Evolutionary conservation across 2,329 filamentous ascomycete genomes (phyloP).

Genomic region (Apiospora phragmitis): DNA sequence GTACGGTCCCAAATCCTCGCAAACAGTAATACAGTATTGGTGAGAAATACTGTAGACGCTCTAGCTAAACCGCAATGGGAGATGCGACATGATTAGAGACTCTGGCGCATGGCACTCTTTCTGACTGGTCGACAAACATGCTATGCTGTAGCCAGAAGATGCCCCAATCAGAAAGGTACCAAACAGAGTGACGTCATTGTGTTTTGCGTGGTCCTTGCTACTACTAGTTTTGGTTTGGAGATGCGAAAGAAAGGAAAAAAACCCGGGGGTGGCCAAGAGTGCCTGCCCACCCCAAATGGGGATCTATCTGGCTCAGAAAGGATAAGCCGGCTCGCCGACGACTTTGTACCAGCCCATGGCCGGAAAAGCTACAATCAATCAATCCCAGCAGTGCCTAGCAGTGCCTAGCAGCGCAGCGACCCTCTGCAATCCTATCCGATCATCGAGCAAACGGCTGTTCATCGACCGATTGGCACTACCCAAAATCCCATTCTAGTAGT

Average conservation of each 20-base stretch:
- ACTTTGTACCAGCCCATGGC: neutral
- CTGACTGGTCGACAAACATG: neutral
- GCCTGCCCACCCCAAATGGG: neutral
- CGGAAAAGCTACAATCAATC: neutral
- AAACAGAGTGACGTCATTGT: neutral
- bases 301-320: neutral
- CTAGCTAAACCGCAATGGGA: neutral
- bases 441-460: conserved; percentile 8
- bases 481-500: neutral
- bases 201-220: neutral
- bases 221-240: neutral
- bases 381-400: neutral
- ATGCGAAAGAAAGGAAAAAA: neutral
- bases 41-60: neutral
- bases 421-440: neutral
- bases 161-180: neutral
- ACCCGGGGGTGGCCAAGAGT: neutral
- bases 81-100: neutral
- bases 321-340: neutral
- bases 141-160: neutral
- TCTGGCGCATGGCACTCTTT: neutral
- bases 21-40: neutral
- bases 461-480: conserved; percentile 6
- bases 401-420: neutral
- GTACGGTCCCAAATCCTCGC: conserved; percentile 2